A percentile compares a stretch with the other conserved stretches of the same genome.
These are phyloP conservation scores for Eucommia ulmoides DNA, from an alignment of 257 asterid species.

Conservation along the genomic window DNA sequence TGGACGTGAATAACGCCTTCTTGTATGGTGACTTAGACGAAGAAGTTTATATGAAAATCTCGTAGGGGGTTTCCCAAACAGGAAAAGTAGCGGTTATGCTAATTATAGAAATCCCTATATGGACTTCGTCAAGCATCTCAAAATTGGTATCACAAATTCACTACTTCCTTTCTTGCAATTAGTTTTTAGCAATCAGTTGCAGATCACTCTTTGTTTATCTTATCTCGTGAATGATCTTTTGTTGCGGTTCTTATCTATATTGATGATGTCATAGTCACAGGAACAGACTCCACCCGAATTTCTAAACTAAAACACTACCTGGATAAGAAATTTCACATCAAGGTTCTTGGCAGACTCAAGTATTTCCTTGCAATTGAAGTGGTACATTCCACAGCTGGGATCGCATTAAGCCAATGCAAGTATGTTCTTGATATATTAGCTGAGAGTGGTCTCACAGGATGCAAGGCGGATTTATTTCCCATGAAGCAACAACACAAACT, in stretches of 20 bases:
- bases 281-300: not conserved
- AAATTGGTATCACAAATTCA: no score
- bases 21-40: no score
- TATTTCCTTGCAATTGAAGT: not conserved
- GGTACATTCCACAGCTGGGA: not conserved
- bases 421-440: not conserved
- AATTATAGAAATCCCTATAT: no score
- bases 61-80: no score
- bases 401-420: not conserved
- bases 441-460: no score
- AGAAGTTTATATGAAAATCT: no score
- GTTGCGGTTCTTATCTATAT: not conserved
- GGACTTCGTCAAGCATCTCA: no score
- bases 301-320: not conserved
- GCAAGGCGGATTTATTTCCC: no score
- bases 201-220: not conserved
- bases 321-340: not conserved
- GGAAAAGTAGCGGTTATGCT: no score
- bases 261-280: not conserved
- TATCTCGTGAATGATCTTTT: not conserved
- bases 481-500: no score
- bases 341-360: not conserved
- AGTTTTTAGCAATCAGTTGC: not conserved
- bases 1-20: no score
- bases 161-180: no score